phyloP scores from a whole-genome alignment of 257 asterid genomes.

The Vinca minor region DNA sequence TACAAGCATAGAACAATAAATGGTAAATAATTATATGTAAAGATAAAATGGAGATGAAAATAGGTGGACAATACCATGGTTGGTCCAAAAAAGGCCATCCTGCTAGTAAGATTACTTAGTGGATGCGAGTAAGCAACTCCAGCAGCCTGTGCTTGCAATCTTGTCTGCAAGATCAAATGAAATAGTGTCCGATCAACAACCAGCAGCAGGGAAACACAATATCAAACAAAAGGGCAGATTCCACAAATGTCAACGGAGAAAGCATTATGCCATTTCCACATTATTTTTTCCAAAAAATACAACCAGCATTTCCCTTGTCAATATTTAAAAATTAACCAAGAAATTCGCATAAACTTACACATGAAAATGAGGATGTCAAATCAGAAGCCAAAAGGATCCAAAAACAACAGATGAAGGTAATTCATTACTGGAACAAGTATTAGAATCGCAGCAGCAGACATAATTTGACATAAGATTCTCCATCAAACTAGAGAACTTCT shows the following conservation, averaged over 20 bases:
- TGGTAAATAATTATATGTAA: background rate
- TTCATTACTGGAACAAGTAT: no score
- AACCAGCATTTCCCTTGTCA: no score
- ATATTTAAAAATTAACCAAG: background rate
- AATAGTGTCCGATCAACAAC: background rate
- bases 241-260: background rate
- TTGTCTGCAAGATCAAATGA: constrained; percentile 43
- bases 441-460: no score
- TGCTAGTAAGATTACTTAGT: constrained; percentile 64
- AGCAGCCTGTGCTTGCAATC: constrained; percentile 97
- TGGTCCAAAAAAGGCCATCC: constrained; percentile 92
- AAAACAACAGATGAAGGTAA: no score
- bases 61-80: constrained; percentile 44
- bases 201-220: no score
- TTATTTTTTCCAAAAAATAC: no score
- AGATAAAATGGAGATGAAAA: background rate
- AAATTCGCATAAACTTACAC: background rate
- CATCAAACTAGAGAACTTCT: no score
- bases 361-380: background rate
- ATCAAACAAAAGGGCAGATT: background rate
- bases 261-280: background rate
- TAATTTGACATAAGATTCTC: no score
- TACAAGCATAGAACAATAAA: background rate
- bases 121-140: constrained; percentile 84
- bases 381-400: background rate